Evolutionary conservation across 345 rosid genomes (phyloP).

Genomic region (Melaleuca quinquenervia): DNA sequence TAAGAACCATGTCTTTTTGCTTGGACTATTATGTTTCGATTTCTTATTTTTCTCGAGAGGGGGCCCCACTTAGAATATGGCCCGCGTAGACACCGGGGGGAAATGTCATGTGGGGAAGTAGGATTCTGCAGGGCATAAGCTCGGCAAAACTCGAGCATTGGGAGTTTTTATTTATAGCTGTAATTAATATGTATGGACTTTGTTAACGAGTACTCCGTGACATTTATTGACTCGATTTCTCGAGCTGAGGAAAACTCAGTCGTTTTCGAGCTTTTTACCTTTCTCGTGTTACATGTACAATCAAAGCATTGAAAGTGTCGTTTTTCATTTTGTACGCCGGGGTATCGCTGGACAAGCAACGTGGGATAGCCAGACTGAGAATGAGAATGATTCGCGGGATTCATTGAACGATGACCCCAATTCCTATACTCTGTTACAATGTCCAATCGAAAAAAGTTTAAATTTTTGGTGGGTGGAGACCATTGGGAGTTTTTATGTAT

Average conservation of each 20-base stretch:
- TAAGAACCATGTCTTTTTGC: neutral
- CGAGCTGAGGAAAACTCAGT: neutral
- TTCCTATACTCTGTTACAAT: neutral
- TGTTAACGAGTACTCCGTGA: neutral
- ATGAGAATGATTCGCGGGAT: neutral
- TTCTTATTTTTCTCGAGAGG: neutral
- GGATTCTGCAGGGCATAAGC: slow-evolving; percentile 13
- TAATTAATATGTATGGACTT: too few species aligned
- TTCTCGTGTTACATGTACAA: neutral
- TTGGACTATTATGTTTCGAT: neutral
- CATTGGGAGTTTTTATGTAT: too few species aligned
- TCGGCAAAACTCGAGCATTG: neutral
- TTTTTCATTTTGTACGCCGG: neutral
- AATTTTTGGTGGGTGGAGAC: neutral
- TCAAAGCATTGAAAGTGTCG: neutral
- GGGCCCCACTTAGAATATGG: slow-evolving; percentile 3
- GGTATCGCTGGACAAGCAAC: neutral
- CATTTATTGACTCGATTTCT: neutral
- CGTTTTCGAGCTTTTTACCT: neutral
- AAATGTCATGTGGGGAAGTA: slow-evolving; percentile 9
- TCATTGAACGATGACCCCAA: rapidly evolving
- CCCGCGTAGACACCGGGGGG: neutral
- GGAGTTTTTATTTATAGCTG: neutral
- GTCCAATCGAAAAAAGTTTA: neutral
- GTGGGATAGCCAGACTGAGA: neutral